These are phyloP conservation scores for Botryococcus braunii DNA, from an alignment of 163 green algal genomes.

Conservation along the genomic window DNA sequence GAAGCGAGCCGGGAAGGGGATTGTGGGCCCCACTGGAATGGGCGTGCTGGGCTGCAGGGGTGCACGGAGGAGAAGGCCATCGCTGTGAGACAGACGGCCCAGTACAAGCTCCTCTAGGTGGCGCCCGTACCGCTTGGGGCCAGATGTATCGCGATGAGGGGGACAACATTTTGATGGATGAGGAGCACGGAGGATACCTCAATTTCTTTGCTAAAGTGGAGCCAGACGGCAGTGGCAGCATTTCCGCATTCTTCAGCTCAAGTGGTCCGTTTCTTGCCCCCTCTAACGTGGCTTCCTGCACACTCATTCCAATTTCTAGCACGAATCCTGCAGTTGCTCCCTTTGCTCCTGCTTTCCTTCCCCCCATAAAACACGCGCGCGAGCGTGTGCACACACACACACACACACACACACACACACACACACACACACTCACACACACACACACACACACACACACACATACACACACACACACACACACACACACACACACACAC, in stretches of 20 bases:
- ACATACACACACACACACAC: no score
- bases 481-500: no score
- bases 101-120: background rate
- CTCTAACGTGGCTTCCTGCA: no score
- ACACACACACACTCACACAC: no score
- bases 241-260: background rate
- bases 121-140: background rate
- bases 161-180: background rate
- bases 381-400: no score
- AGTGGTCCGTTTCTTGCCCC: no score
- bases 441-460: no score
- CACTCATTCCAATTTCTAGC: no score
- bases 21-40: background rate
- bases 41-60: background rate
- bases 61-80: background rate
- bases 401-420: no score
- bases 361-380: no score
- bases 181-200: background rate
- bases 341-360: no score
- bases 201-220: conserved; percentile 5
- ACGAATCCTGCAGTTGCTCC: no score
- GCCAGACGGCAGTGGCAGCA: conserved; percentile 1
- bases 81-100: background rate
- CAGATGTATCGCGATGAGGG: background rate
- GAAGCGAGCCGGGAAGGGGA: background rate